A percentile compares a stretch with the other conserved stretches of the same genome.
Conservation (phyloP, 2,329 filamentous ascomycete genomes). For the Alternaria viburni region DNA sequence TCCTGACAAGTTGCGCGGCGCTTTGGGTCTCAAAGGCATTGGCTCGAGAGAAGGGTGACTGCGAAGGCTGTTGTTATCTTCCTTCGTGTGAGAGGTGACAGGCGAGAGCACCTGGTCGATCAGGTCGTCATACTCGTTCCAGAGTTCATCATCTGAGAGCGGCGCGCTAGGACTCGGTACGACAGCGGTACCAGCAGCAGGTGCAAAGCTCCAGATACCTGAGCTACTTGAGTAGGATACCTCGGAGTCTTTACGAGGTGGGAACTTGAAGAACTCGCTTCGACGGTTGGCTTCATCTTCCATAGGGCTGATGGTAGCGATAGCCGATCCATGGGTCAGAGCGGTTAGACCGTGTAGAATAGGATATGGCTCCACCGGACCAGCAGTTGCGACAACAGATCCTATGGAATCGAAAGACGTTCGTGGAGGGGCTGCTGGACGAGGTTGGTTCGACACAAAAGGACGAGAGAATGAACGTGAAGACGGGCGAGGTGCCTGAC, state of each 20-base stretch:
- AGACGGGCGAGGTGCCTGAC: constrained; percentile 69
- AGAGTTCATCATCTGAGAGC: constrained; percentile 82
- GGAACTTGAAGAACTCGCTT: constrained; percentile 76
- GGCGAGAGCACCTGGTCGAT: constrained; percentile 71
- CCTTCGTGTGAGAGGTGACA: constrained; percentile 21
- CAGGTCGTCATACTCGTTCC: constrained; percentile 92
- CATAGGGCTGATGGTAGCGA: constrained; percentile 40
- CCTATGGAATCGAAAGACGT: constrained; percentile 42
- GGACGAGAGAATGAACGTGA: constrained; percentile 86
- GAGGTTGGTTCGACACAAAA: constrained; percentile 62
- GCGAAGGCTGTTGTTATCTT: constrained; percentile 15
- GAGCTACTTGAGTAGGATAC: constrained; percentile 71
- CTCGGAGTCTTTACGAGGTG: constrained; percentile 74
- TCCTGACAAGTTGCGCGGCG: constrained; percentile 24
- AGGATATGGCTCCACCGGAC: constrained; percentile 43
- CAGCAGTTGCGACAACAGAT: constrained; percentile 34
- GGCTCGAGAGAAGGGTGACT: constrained; percentile 41
- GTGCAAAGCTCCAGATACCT: constrained; percentile 63
- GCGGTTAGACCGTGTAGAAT: constrained; percentile 43
- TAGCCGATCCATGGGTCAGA: constrained; percentile 48
- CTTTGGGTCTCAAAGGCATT: constrained; percentile 34
- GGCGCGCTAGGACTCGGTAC: constrained; percentile 68
- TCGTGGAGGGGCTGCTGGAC: constrained; percentile 39
- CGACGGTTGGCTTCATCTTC: constrained; percentile 40
- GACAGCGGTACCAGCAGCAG: constrained; percentile 65